phyloP scores from a whole-genome alignment of 2,329 filamentous ascomycete species.

The Arthrinium phaeospermum region DNA sequence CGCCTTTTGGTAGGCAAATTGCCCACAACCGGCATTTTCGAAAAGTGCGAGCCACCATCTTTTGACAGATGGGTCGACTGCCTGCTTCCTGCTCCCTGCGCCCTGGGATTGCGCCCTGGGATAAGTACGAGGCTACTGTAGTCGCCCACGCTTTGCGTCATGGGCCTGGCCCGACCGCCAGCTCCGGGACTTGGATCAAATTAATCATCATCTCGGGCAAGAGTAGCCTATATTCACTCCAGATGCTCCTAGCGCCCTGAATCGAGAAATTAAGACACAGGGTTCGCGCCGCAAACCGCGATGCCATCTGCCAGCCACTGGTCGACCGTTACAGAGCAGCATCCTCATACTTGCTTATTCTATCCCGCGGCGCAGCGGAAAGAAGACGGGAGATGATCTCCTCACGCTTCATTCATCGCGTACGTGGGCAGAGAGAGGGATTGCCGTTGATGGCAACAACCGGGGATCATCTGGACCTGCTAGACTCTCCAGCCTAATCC shows the following conservation, averaged over 20 bases:
- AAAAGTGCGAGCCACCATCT: constrained; percentile 3
- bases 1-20: background rate
- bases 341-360: background rate
- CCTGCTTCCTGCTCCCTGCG: no score
- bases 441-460: constrained; percentile 7
- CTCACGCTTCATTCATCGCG: background rate
- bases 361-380: background rate
- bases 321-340: background rate
- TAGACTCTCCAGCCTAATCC: constrained; percentile 7
- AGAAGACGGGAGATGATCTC: background rate
- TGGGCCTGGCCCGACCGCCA: background rate
- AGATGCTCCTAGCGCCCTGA: background rate
- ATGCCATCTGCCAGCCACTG: background rate
- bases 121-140: background rate
- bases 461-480: constrained; percentile 6
- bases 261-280: background rate
- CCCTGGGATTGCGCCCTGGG: no score
- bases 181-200: background rate
- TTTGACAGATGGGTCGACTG: background rate
- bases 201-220: background rate
- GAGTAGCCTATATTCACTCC: background rate
- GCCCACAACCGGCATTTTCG: constrained; percentile 9
- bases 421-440: background rate
- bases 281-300: background rate
- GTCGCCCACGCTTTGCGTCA: constrained; percentile 1